Conservation (phyloP, 176 grass and related monocot genomes). For the Zoysia pacifica region DNA sequence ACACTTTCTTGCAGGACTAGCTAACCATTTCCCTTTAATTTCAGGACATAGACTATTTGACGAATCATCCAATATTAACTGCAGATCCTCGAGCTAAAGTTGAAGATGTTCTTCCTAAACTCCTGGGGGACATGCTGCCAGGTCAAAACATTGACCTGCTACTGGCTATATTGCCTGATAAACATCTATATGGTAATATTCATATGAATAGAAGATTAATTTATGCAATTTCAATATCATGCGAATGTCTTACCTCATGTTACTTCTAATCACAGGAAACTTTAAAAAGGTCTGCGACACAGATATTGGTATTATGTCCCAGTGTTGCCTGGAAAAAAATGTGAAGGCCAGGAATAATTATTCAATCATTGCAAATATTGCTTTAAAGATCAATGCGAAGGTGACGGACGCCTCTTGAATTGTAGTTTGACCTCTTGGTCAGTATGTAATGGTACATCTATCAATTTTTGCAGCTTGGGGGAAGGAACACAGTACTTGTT, state of each 20-base stretch:
- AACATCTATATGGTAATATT: conserved; percentile 64
- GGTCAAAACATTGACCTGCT: conserved; percentile 51
- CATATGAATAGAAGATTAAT: neutral
- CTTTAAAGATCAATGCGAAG: conserved; percentile 79
- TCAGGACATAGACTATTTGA: conserved; percentile 24
- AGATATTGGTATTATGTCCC: conserved; percentile 56
- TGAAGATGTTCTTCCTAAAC: conserved; percentile 1
- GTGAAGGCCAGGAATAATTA: neutral
- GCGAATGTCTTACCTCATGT: neutral
- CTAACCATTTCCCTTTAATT: conserved; percentile 13
- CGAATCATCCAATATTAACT: conserved; percentile 6
- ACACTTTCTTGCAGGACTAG: neutral
- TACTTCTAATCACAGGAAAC: conserved; percentile 37
- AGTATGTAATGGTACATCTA: neutral
- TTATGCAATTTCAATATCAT: neutral
- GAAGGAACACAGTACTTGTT: conserved; percentile 62
- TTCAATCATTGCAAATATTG: conserved; percentile 53
- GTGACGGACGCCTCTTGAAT: conserved; percentile 10
- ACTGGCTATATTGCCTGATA: conserved; percentile 58
- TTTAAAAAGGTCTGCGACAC: conserved; percentile 68
- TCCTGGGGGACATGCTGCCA: neutral
- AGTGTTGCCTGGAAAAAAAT: conserved; percentile 50
- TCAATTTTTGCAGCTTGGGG: conserved; percentile 54
- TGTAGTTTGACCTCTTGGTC: neutral
- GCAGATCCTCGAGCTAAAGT: conserved; percentile 10